Percentiles rank a stretch among this genome's conserved stretches.
phyloP scores from a whole-genome alignment of 805 yeast genomes.

The Kregervanrija delftensis region DNA sequence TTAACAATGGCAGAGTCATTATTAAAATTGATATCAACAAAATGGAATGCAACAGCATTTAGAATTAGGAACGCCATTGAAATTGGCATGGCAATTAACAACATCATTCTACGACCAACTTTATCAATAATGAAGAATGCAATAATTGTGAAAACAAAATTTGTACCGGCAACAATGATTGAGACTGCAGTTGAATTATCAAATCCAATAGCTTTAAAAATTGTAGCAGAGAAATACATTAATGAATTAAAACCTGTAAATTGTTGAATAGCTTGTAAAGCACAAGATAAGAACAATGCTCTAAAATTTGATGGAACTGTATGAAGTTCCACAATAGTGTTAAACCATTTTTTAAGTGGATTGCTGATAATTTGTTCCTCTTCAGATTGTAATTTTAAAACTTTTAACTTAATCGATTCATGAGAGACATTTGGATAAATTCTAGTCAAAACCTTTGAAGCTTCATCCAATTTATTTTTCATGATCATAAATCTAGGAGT shows the following conservation, averaged over 20 bases:
- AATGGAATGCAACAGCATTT: slow-evolving; percentile 90
- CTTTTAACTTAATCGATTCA: slow-evolving; percentile 56
- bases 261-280: slow-evolving; percentile 93
- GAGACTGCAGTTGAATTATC: slow-evolving; percentile 90
- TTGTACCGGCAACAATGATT: slow-evolving; percentile 88
- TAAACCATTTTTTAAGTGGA: slow-evolving; percentile 42
- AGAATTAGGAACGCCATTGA: slow-evolving; percentile 72
- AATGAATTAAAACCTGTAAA: slow-evolving; percentile 94
- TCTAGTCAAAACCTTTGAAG: slow-evolving; percentile 55
- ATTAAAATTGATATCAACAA: slow-evolving; percentile 56
- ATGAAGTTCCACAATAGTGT: slow-evolving; percentile 58
- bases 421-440: slow-evolving; percentile 61
- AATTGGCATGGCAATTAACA: slow-evolving; percentile 76
- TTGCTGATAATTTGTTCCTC: slow-evolving; percentile 34
- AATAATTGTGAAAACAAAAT: slow-evolving; percentile 77
- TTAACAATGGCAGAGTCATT: slow-evolving; percentile 35
- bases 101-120: slow-evolving; percentile 81
- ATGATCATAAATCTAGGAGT: slow-evolving; percentile 88
- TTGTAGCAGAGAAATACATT: slow-evolving; percentile 91
- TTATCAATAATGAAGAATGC: slow-evolving; percentile 84
- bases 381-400: slow-evolving; percentile 53
- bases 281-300: slow-evolving; percentile 86
- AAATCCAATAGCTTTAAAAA: slow-evolving; percentile 88
- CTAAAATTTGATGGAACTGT: slow-evolving; percentile 72
- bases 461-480: slow-evolving; percentile 57